Evolutionary conservation across 2,329 filamentous ascomycete genomes (phyloP), one percentile per base, ranked within the genome.

Genomic region (Penicillium sp.): DNA sequence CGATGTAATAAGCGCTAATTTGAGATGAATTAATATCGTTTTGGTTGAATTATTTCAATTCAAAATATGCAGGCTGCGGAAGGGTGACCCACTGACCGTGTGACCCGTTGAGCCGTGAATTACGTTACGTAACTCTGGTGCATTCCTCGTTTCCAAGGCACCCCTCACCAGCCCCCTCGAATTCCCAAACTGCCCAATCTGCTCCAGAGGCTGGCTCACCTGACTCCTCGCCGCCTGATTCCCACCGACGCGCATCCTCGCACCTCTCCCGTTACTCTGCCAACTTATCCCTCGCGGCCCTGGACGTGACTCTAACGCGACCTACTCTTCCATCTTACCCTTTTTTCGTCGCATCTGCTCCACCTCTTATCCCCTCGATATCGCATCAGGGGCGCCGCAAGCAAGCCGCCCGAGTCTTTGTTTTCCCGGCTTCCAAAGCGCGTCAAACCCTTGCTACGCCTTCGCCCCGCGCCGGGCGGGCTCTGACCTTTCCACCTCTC

Each of bases 391-490:
- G 55, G 61, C 54, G 35, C 45, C 42, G 17, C 25, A 20, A 31
- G 20, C 35, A 54, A 37, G 39, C 51, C 58, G 52, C 55, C 63
- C 55, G 59, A 66, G 63, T 63, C 62, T 63, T 72, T 73, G 69
- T 74, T 74, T 67, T 73, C 67, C 59, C 57, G 66, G 60, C 59
- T 67, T 62, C 65, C 34, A 41, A 11, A 65, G 71, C 73, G 73
- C 73, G 73, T 75, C 69, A 67, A 65, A 61, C 59, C 50, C 61
- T 55, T 68, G 65, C 60, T 61, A 67, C 66, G 60, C 39, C 62
- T 63, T 63, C 65, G 69, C 70, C 72, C 73, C 71, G 69, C 71
- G 65, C 67, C 68, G 66, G 69, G 70, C 70, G 71, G 72, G 70
- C 69, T 62, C 15, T 65, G 62, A 42, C 65, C 38, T 59, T 17